A percentile compares a stretch with the other conserved stretches of the same genome.
Conservation (phyloP, 345 rosid species). For the Litchi chinensis region DNA sequence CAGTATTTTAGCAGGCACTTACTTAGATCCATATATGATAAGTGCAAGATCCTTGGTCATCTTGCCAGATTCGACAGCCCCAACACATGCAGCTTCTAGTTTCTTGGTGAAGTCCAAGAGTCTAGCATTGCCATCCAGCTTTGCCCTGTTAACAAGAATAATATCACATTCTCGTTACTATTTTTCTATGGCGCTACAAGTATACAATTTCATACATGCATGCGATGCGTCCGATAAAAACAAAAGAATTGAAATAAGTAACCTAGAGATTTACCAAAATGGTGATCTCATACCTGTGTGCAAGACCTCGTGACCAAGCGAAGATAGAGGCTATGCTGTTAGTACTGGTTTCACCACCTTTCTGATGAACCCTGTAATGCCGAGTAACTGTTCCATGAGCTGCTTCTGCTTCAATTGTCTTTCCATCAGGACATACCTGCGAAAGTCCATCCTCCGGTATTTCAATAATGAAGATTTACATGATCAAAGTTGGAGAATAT, state of each 20-base stretch:
- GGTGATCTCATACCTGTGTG: conserved; percentile 68
- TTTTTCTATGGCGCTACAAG: background rate
- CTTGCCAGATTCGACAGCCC: conserved; percentile 88
- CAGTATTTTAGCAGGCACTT: conserved; percentile 11
- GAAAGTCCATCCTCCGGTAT: conserved; percentile 1
- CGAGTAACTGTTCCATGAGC: conserved; percentile 98
- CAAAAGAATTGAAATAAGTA: background rate
- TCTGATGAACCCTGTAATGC: conserved; percentile 96
- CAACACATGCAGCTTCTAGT: conserved; percentile 93
- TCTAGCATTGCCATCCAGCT: conserved; percentile 78
- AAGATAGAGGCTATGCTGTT: conserved; percentile 99
- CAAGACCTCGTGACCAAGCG: conserved; percentile 98
- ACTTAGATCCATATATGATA: conserved; percentile 83
- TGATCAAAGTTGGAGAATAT: background rate
- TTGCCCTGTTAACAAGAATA: conserved; percentile 56
- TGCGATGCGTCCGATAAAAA: background rate
- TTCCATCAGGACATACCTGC: conserved; percentile 98
- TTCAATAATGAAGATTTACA: background rate
- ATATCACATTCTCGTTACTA: background rate
- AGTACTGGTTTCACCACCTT: conserved; percentile 99
- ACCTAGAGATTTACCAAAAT: background rate
- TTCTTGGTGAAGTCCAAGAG: conserved; percentile 84
- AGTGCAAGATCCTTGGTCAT: conserved; percentile 99
- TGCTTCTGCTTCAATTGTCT: conserved; percentile 98
- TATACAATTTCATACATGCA: background rate